A percentile compares a stretch with the other conserved stretches of the same genome.
These are phyloP conservation scores for barrel medic (Medicago truncatula) DNA, from an alignment of 306 rosid species.

Conservation along the genomic window MtrunA17r5.0-ANR NC_053042.1:46201501-46202000, in stretches of 20 bases:
- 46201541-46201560: conserved; percentile 84
- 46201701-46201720: conserved; percentile 26
- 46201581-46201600: conserved; percentile 79
- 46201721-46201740: conserved; percentile 15
- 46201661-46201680: conserved; percentile 29
- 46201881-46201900: conserved; percentile 2
- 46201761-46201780: conserved; percentile 7
- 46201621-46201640: conserved; percentile 26
- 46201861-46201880: conserved; percentile 2
- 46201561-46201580: conserved; percentile 73
- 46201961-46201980: conserved; percentile 1
- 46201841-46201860: conserved; percentile 5
- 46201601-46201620: conserved; percentile 60
- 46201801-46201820: not conserved
- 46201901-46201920: conserved; percentile 15
- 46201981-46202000: conserved; percentile 1
- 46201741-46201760: conserved; percentile 25
- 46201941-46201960: conserved; percentile 17
- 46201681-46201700: not conserved
- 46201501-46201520: conserved; percentile 40
- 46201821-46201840: not conserved
- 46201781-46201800: conserved; percentile 12
- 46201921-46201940: conserved; percentile 3
- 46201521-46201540: conserved; percentile 89
- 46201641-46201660: conserved; percentile 1